These are phyloP conservation scores for Hyphodiscus hymeniophilus DNA, from an alignment of 495 filamentous ascomycete genomes.

Conservation along the genomic window DNA sequence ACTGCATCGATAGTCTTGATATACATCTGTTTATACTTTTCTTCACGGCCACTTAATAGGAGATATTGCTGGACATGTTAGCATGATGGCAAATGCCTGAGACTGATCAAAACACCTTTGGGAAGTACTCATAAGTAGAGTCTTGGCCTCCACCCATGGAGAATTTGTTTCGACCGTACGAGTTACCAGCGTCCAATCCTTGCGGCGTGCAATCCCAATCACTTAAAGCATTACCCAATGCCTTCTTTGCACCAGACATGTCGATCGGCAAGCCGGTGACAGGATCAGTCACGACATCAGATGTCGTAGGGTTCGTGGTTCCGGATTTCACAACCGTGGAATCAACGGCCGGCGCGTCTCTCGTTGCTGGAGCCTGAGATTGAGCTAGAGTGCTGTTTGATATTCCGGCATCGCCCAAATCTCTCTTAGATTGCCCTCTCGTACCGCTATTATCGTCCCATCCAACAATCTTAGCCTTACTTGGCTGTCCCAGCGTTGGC, in stretches of 20 bases:
- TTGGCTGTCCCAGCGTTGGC: constrained; percentile 15
- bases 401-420: not conserved
- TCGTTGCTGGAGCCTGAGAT: not conserved
- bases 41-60: constrained; percentile 72
- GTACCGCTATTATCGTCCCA: constrained; percentile 10
- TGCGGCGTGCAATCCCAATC: constrained; percentile 47
- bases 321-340: not conserved
- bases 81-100: not conserved
- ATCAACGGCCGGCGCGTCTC: not conserved
- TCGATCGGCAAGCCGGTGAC: constrained; percentile 11
- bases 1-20: constrained; percentile 58
- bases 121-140: constrained; percentile 91
- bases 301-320: not conserved
- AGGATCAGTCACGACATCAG: not conserved
- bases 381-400: not conserved
- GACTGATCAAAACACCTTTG: constrained; percentile 47
- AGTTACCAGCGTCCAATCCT: constrained; percentile 33
- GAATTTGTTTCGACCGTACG: constrained; percentile 42
- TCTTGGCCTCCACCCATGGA: constrained; percentile 79
- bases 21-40: constrained; percentile 81
- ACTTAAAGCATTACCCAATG: constrained; percentile 2
- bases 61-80: constrained; percentile 38
- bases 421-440: constrained; percentile 10
- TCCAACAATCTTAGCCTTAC: constrained; percentile 15
- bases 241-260: constrained; percentile 8